Evolutionary conservation across 1,284 basidiomycete species (phyloP).

Genomic region (Pisolithus thermaeus): DNA sequence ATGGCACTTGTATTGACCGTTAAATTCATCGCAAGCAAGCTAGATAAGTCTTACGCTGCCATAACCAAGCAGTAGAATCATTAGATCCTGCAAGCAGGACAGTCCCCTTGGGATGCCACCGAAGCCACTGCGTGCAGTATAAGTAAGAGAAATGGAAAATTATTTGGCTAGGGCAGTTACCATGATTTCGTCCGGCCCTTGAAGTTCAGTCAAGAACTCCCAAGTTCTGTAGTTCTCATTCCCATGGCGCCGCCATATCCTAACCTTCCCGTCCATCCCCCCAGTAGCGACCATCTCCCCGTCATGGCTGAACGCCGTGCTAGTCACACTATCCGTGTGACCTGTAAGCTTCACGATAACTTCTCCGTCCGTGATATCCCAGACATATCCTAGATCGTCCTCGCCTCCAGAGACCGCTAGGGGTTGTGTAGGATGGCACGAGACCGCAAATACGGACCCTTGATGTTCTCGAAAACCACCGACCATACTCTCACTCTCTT

Average conservation of each 20-base stretch:
- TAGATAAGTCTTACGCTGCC: slow-evolving; percentile 65
- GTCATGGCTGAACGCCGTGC: slow-evolving; percentile 77
- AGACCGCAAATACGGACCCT: slow-evolving; percentile 81
- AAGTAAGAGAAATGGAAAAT: background rate
- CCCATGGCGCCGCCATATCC: slow-evolving; percentile 83
- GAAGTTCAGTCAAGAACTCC: slow-evolving; percentile 90
- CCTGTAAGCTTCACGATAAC: slow-evolving; percentile 82
- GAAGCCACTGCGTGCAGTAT: slow-evolving; percentile 62
- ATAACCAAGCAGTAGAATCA: slow-evolving; percentile 96
- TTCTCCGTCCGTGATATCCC: slow-evolving; percentile 82
- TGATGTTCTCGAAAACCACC: slow-evolving; percentile 56
- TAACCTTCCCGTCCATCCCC: slow-evolving; percentile 94
- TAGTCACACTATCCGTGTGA: slow-evolving; percentile 88
- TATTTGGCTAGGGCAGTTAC: slow-evolving; percentile 41
- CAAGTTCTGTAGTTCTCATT: slow-evolving; percentile 72
- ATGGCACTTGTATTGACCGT: slow-evolving; percentile 63
- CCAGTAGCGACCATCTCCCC: slow-evolving; percentile 93
- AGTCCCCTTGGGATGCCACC: slow-evolving; percentile 94
- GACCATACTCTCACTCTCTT: slow-evolving; percentile 47
- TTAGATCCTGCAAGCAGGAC: slow-evolving; percentile 90
- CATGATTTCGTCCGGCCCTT: slow-evolving; percentile 93
- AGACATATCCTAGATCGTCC: slow-evolving; percentile 93
- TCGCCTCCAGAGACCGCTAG: slow-evolving; percentile 91
- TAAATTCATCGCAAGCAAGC: slow-evolving; percentile 1
- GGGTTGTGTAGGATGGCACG: slow-evolving; percentile 81